A percentile compares a stretch with the other conserved stretches of the same genome.
These are phyloP conservation scores for Cajanus cajan DNA, from an alignment of 306 rosid genomes.

Conservation along the genomic window DNA sequence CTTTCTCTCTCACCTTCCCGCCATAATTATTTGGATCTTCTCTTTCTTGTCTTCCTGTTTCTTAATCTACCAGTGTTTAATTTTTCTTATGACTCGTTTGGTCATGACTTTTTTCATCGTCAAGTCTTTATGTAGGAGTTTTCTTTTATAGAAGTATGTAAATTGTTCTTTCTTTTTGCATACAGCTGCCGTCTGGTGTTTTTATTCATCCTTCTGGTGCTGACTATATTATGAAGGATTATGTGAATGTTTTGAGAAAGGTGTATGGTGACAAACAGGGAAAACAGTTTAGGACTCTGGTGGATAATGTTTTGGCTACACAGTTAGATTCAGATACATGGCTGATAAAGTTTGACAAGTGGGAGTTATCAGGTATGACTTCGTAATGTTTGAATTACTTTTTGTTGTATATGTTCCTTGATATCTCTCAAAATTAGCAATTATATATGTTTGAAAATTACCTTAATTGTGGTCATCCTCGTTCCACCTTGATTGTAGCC, in stretches of 20 bases:
- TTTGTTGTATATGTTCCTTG: conserved; percentile 3
- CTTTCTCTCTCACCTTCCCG: not conserved
- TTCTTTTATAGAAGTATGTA: conserved; percentile 10
- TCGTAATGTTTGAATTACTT: not conserved
- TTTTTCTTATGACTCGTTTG: not conserved
- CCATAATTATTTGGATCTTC: not conserved
- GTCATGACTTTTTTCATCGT: not conserved
- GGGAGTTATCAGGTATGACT: conserved; percentile 66
- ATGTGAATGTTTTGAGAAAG: conserved; percentile 37
- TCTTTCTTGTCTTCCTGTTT: not conserved
- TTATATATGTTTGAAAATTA: no score
- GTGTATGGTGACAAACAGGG: conserved; percentile 75
- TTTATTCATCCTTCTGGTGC: conserved; percentile 72
- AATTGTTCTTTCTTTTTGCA: conserved; percentile 23
- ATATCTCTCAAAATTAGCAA: not conserved
- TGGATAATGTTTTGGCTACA: conserved; percentile 56
- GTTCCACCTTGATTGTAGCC: no score
- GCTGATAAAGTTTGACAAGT: conserved; percentile 73
- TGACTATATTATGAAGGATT: conserved; percentile 40
- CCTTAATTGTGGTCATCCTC: no score
- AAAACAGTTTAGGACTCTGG: conserved; percentile 66
- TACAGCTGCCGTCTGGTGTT: conserved; percentile 58
- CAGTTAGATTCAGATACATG: conserved; percentile 56
- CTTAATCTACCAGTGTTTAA: not conserved
- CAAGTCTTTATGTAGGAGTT: not conserved